Evolutionary conservation across 2,329 filamentous ascomycete genomes (phyloP), one percentile per base, ranked within the genome.

Genomic region (Colletotrichum lupini): DNA sequence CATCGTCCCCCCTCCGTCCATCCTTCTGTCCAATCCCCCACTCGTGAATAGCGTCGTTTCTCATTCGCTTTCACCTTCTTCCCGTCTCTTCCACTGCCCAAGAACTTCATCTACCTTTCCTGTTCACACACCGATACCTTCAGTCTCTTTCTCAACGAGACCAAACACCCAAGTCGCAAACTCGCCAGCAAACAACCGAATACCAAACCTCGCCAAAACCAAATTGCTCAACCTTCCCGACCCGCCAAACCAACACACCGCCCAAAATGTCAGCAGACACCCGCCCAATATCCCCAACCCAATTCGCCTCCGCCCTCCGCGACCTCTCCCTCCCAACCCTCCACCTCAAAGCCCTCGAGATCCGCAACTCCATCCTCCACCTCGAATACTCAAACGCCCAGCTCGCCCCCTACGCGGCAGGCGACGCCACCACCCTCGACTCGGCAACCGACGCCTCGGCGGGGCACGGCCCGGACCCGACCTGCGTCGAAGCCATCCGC

Each of bases 331-430:
- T 92, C 76, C 87, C 89, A 75, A 88, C 88, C 70, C 91, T 95
- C 7, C 91, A 93, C 82, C 87, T 93, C 82, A 95, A 95, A 83
- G 89, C 92, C 72, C 89, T 93, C 79, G 94, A 95, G 81, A 87
- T 95, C 74, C 90, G 90, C 80, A 95, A 95, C 87, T 90, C 87
- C 77, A 92, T 95, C 79, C 87, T 89, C 28, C 93, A 95, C 82
- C 90, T 95, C 30, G 89, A 92, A 78, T 91, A 91, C 81, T 93
- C 91, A 75, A 95, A 95, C 83, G 88, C 89, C 75, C 90, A 95
- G 81, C 91, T 95, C 72, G 86, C 88, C 68, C 92, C 92, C 42
- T 95, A 90, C 77, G 92, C 92, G 68, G 87, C 91, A 16, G 87
- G 87, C 32, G 78, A 79, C 26, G 81, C 80, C 3, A 78, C 82